Conservation (phyloP, 257 asterid genomes). For the Leonotis leonurus region DNA sequence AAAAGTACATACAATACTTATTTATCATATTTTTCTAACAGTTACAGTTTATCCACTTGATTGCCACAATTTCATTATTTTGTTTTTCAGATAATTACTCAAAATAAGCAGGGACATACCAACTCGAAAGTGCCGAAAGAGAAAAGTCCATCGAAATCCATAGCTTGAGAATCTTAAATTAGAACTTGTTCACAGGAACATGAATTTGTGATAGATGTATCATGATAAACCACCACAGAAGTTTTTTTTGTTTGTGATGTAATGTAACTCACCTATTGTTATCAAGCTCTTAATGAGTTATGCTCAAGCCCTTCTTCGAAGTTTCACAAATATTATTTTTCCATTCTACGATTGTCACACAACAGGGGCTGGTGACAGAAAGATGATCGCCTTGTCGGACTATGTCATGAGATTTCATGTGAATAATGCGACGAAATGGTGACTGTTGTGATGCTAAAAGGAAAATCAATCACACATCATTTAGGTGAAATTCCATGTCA, state of each 20-base stretch:
- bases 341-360: not conserved
- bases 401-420: too few species aligned
- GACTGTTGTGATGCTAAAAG: too few species aligned
- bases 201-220: not conserved
- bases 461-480: too few species aligned
- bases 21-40: not conserved
- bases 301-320: not conserved
- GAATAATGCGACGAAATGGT: too few species aligned
- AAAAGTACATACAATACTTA: not conserved
- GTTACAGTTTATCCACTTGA: not conserved
- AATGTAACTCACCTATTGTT: not conserved
- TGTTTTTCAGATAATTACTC: not conserved
- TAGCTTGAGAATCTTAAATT: not conserved
- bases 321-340: not conserved
- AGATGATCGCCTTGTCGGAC: too few species aligned
- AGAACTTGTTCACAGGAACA: not conserved
- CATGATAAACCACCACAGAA: not conserved
- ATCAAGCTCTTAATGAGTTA: not conserved
- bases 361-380: not conserved
- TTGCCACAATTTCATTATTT: not conserved
- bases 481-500: too few species aligned
- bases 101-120: not conserved
- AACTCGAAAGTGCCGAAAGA: not conserved
- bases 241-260: not conserved
- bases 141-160: not conserved